These are phyloP conservation scores for Blastobotrys buckinghamii DNA, from an alignment of 1,139 yeast genomes.

Conservation along the genomic window DNA sequence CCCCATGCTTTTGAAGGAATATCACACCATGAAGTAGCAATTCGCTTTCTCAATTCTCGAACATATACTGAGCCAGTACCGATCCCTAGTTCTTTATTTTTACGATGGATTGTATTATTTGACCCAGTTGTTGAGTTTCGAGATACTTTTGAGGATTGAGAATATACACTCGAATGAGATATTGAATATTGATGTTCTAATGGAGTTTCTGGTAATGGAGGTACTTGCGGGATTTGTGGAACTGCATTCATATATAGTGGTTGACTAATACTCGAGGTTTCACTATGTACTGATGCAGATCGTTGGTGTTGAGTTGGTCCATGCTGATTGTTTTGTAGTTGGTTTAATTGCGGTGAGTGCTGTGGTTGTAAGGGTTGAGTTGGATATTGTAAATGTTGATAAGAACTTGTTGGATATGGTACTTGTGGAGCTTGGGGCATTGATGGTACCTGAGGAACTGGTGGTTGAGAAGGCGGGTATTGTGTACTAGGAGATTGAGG, in stretches of 20 bases:
- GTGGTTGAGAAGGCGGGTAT: neutral
- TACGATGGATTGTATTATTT: neutral
- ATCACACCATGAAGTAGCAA: conserved; percentile 49
- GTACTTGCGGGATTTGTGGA: neutral
- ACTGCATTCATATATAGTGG: conserved; percentile 13
- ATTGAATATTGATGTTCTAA: conserved; percentile 10
- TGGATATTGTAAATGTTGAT: conserved; percentile 3
- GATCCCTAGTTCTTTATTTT: conserved; percentile 16
- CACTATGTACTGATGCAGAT: conserved; percentile 10
- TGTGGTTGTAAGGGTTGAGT: conserved; percentile 1
- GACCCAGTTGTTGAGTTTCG: neutral
- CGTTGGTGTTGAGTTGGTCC: conserved; percentile 5
- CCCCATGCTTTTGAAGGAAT: conserved; percentile 53
- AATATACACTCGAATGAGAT: conserved; percentile 10
- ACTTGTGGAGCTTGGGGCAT: neutral
- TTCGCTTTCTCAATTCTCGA: conserved; percentile 43
- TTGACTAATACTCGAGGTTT: conserved; percentile 5
- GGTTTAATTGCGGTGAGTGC: neutral
- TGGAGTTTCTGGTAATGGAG: neutral
- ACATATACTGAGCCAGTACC: conserved; percentile 47
- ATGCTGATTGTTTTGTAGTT: neutral
- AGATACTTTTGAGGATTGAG: conserved; percentile 8
- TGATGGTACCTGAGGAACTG: neutral
- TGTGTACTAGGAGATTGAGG: neutral
- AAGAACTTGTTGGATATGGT: neutral